Evolutionary conservation across 805 yeast species (phyloP), one percentile per base, ranked within the genome.

Genomic region (Candida incommunis): DNA sequence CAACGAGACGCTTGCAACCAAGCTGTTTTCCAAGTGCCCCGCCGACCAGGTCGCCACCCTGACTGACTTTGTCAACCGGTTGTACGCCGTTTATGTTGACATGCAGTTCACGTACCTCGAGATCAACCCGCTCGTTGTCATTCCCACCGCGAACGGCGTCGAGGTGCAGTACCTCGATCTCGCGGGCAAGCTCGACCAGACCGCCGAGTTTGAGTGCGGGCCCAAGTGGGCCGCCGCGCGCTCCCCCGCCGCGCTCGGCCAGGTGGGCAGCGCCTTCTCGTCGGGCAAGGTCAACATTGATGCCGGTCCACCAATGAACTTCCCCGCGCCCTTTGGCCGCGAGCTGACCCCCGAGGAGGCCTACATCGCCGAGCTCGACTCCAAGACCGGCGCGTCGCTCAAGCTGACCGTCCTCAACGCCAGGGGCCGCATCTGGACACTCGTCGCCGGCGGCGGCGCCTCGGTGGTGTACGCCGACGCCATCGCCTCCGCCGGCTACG

Each of bases 391-490:
- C 46, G 72, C 72, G 11, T 67, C 71, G 31, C 62, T 67, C 47
- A 67, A 67, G 54, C 65, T 67, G 42, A 67, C 72, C 37, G 59
- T 67, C 41, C 58, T 67, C 44, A 67, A 67, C 58, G 54, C 72
- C 48, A 47, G 56, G 45, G 72, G 72, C 49, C 62, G 67, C 41
- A 66, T 67, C 52, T 67, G 72, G 72, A 68, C 72, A 23, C 61
- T 67, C 40, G 72, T 67, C 26, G 72, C 72, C 44, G 72, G 72
- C 25, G 72, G 72, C 49, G 72, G 72, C 48, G 72, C 72, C 29
- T 66, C 71, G 2, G 72, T 67, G 11, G 72, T 67, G 23, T 67
- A 67, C 50, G 72, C 72, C 23, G 72, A 67, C 44, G 72, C 72
- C 47, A 68, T 67, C 48, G 72, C 72, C 45, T 62, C 69, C 25